Percentiles rank a stretch among this genome's conserved stretches.
Conservation (phyloP, 1,284 basidiomycete species). For the Ceratobasidium sp. region DNA sequence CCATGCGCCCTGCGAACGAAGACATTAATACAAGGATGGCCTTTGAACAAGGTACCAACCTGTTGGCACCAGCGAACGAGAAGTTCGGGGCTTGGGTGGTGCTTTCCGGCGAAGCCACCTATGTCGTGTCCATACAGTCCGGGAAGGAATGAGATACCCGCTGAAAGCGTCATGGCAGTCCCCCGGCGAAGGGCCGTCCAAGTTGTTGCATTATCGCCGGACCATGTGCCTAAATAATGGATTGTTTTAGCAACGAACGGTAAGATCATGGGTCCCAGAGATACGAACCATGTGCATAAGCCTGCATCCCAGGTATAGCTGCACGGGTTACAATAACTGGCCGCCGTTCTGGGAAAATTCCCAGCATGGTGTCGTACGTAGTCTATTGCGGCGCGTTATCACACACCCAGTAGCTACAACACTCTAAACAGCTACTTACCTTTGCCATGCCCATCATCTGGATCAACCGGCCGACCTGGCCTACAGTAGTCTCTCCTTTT, state of each 20-base stretch:
- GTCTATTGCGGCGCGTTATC: neutral
- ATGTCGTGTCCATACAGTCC: constrained; percentile 34
- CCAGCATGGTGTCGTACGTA: constrained; percentile 34
- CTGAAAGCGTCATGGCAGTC: constrained; percentile 33
- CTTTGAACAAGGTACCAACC: neutral
- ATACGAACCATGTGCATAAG: constrained; percentile 27
- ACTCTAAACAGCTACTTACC: neutral
- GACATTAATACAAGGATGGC: neutral
- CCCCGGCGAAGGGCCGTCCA: constrained; percentile 30
- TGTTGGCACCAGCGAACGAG: constrained; percentile 35
- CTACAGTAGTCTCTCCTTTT: constrained; percentile 23
- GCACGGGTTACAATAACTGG: constrained; percentile 30
- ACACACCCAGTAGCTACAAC: too few relatives aligned
- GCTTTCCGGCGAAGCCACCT: constrained; percentile 23
- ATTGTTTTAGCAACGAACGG: neutral
- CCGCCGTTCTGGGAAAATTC: constrained; percentile 19
- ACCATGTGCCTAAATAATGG: constrained; percentile 16
- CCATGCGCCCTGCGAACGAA: constrained; percentile 26
- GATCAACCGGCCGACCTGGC: constrained; percentile 23
- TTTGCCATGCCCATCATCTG: constrained; percentile 37
- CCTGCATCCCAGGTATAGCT: constrained; percentile 31
- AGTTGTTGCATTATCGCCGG: constrained; percentile 33
- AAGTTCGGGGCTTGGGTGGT: constrained; percentile 34
- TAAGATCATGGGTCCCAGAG: neutral
- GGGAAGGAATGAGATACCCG: constrained; percentile 32